A percentile compares a stretch with the other conserved stretches of the same genome.
Conservation (phyloP, 2,329 filamentous ascomycete genomes). For the Sclerotiophoma versabilis region DNA sequence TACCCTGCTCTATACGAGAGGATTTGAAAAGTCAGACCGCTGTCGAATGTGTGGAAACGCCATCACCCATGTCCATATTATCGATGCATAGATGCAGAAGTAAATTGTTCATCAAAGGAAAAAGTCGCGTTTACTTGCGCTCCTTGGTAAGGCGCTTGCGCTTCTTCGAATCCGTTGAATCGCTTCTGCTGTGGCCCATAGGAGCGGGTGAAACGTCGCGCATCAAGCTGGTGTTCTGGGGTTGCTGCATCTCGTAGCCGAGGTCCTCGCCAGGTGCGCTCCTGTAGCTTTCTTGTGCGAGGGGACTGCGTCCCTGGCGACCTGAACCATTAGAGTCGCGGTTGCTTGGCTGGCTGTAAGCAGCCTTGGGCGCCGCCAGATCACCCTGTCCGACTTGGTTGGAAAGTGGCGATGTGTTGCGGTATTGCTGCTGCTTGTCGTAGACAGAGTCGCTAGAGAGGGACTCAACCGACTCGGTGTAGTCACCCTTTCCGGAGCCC, state of each 20-base stretch:
- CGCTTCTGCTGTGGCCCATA: constrained; percentile 39
- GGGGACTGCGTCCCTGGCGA: constrained; percentile 53
- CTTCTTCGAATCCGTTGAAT: constrained; percentile 45
- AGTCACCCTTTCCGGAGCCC: constrained; percentile 35
- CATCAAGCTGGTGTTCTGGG: constrained; percentile 43
- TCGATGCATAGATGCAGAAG: constrained; percentile 14
- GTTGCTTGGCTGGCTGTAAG: constrained; percentile 32
- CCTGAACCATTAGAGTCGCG: constrained; percentile 18
- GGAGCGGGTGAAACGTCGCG: constrained; percentile 46
- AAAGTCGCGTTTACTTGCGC: constrained; percentile 26
- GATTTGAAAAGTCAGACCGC: constrained; percentile 17
- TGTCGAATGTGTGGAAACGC: constrained; percentile 14
- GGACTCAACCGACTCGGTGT: constrained; percentile 47
- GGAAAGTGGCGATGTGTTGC: constrained; percentile 43
- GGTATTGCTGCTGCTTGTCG: constrained; percentile 37
- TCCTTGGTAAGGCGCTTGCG: constrained; percentile 48
- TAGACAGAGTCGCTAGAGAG: constrained; percentile 47
- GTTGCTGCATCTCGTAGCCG: constrained; percentile 47
- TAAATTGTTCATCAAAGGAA: constrained; percentile 10
- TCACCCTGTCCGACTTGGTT: constrained; percentile 32
- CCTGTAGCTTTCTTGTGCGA: constrained; percentile 54
- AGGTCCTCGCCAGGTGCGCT: constrained; percentile 41
- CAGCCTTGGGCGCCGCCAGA: constrained; percentile 41
- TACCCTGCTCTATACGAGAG: constrained; percentile 15
- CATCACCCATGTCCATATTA: constrained; percentile 17